Base-by-base conservation (phyloP, 257 asterid species). In the Fraxinus cuspidata region DNA sequence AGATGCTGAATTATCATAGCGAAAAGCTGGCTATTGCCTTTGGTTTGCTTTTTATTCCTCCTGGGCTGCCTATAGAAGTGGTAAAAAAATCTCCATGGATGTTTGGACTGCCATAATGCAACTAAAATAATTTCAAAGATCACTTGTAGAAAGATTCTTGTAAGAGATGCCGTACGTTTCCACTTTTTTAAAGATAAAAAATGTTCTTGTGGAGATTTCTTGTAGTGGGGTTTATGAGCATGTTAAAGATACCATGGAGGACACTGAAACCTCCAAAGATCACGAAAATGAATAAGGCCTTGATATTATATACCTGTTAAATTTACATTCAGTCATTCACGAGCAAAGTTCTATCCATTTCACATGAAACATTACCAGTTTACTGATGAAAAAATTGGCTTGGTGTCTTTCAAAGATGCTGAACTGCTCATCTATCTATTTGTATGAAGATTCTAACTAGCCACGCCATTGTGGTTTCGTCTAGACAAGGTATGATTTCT, bases 11-110 rank as follows among this genome's bases (percentile, higher is more conserved):
- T 70, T 75, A 82, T 73, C 91, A 85, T 31, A 85, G 87, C 1
- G 86, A 87, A 81, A 85, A 79, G 73, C 89, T 87, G 51, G 91
- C 91, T 77, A 87, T 87, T 81, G 86, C 87, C 8, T 87, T 87
- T 72, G 89, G 85, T 29, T 87, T 87, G 86, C 73, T 81, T 31
- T 85, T 83, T 64, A 38, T 79, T 32, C 81, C 87, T 23, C 76
- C 78, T 29, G 85, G 77, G 34, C 40, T 80, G 64, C 83, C 83
- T 21, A 81, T 87, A 68, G 78, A 84, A 75, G 91, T 81, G 74
- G 86, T 87, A 27, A 85, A 85, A 87, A 81, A 87, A 87, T 70
- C 85, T 87, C 8, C 84, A 87, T 35, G 86, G 81, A 49, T 81
- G 89, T 73, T 71, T 73, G 35, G 89, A 87, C 63, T 85, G 86